phyloP scores from a whole-genome alignment of 495 filamentous ascomycete species.

The Achaetomiella virescens region DNA sequence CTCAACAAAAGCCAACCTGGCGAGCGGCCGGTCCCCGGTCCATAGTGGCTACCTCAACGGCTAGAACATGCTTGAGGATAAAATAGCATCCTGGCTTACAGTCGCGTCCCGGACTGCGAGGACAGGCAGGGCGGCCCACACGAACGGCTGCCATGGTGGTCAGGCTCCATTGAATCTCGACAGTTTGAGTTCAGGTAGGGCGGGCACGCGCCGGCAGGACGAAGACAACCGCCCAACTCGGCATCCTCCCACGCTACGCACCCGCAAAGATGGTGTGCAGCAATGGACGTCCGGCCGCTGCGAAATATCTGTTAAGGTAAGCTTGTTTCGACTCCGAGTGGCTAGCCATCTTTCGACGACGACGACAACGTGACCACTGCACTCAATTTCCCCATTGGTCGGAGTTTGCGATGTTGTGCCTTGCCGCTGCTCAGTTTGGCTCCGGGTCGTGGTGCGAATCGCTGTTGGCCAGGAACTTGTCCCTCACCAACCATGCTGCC shows the following conservation, averaged over 20 bases:
- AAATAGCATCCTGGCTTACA: constrained; percentile 1
- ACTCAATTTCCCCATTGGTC: background rate
- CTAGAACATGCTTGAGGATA: background rate
- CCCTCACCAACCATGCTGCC: background rate
- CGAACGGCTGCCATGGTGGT: background rate
- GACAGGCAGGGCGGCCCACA: constrained; percentile 1
- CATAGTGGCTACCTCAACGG: too few species aligned
- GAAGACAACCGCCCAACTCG: background rate
- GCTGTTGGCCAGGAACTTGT: background rate
- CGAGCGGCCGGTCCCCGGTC: too few species aligned
- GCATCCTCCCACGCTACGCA: background rate
- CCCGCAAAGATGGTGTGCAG: constrained; percentile 2
- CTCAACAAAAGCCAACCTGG: too few species aligned
- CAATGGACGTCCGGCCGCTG: background rate
- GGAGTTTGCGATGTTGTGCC: background rate
- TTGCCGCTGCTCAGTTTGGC: background rate
- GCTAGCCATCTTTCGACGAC: too few species aligned
- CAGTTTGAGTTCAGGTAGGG: background rate
- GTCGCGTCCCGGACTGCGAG: background rate
- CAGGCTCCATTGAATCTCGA: constrained; percentile 1
- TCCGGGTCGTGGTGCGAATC: background rate
- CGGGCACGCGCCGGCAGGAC: constrained; percentile 1
- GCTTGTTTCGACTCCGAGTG: background rate
- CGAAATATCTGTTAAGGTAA: background rate
- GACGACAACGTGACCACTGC: too few species aligned